Conservation (phyloP, 2,329 filamentous ascomycete genomes). For the Fusarium veterinarium region DNA sequence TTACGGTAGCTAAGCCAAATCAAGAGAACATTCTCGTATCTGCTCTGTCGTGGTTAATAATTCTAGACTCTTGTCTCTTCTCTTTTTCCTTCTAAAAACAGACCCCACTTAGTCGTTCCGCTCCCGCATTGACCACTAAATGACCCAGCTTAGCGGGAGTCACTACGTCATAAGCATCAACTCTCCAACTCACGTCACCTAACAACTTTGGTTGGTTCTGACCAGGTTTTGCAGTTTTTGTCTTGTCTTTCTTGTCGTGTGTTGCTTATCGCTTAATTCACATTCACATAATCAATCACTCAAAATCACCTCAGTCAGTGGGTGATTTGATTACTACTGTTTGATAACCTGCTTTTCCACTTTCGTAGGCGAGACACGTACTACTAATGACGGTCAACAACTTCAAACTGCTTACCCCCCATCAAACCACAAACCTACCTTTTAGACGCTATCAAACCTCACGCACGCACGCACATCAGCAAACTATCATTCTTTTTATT, state of each 20-base stretch:
- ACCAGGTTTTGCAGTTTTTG: conserved; percentile 22
- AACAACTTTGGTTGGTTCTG: conserved; percentile 14
- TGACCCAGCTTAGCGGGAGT: conserved; percentile 2
- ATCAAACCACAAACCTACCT: neutral
- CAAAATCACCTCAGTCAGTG: neutral
- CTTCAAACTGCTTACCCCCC: conserved; percentile 18
- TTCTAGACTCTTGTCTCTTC: neutral
- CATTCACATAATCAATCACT: conserved; percentile 18
- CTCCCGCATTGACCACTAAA: conserved; percentile 11
- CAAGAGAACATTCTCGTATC: conserved; percentile 23
- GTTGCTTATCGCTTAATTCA: conserved; percentile 15
- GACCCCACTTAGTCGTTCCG: conserved; percentile 3
- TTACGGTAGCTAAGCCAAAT: neutral
- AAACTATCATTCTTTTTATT: conserved; percentile 18
- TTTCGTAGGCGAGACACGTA: neutral
- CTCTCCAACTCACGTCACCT: conserved; percentile 11
- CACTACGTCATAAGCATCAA: conserved; percentile 29
- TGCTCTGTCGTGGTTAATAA: neutral
- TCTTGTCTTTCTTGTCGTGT: neutral
- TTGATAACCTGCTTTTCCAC: conserved; percentile 14
- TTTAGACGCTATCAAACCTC: conserved; percentile 7
- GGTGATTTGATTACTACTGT: conserved; percentile 4
- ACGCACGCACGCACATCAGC: conserved; percentile 11
- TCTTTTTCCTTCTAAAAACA: neutral
- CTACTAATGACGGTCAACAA: conserved; percentile 20